phyloP scores from a whole-genome alignment of 495 filamentous ascomycete species.

The Podospora pseudoanserina region DNA sequence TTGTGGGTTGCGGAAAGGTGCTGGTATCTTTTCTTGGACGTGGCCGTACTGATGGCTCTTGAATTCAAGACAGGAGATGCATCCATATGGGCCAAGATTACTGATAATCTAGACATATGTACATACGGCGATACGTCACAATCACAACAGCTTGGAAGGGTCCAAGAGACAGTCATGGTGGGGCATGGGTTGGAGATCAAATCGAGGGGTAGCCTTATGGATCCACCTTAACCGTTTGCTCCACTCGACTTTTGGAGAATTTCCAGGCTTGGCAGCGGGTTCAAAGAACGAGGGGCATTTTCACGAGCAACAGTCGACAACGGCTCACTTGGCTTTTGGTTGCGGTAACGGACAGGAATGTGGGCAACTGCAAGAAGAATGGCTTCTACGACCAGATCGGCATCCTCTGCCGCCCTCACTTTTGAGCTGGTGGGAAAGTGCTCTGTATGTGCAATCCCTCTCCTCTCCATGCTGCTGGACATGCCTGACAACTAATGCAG shows the following conservation, averaged over 20 bases:
- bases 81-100: neutral
- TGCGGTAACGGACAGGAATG: slow-evolving; percentile 15
- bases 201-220: neutral
- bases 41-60: neutral
- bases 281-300: slow-evolving; percentile 5
- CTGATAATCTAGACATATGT: neutral
- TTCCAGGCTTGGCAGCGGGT: slow-evolving; percentile 13
- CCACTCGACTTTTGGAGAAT: slow-evolving; percentile 6
- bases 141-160: neutral
- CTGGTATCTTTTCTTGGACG: no score
- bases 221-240: neutral
- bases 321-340: neutral
- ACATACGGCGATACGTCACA: neutral
- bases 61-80: neutral
- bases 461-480: neutral
- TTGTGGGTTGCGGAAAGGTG: neutral
- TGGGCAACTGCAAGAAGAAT: slow-evolving; percentile 40
- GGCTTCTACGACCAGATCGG: slow-evolving; percentile 41
- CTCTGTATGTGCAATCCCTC: slow-evolving; percentile 55
- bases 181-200: neutral
- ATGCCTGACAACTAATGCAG: neutral
- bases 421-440: slow-evolving; percentile 80
- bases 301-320: neutral
- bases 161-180: neutral
- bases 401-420: slow-evolving; percentile 59